Base-by-base conservation (phyloP, 2,329 filamentous ascomycete genomes). In the Neodidymelliopsis sp. region DNA sequence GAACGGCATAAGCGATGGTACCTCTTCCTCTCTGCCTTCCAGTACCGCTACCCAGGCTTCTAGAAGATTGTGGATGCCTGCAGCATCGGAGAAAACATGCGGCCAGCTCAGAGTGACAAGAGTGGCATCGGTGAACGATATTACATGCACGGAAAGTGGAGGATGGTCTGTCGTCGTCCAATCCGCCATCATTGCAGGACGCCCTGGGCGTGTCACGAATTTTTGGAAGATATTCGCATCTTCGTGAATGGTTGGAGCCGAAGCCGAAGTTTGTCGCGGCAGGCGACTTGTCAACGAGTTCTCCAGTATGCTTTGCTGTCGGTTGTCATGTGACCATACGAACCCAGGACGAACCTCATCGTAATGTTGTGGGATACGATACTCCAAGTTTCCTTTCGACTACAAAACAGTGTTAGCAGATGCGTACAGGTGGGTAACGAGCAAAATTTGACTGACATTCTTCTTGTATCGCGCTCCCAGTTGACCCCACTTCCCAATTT, bases 81-180 rank as follows among this genome's bases (percentile, higher is more conserved):
- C 50, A 0, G 54, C 62, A 39, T 68, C 63, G 2, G 65, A 39
- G 4, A 63, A 29, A 3, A 53, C 54, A 22, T 68, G 65, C 6
- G 56, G 52, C 57, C 57, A 68, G 18, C 50, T 58, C 3, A 66
- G n/a, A 3, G 55, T 59, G 9, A 66, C 42, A 5, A 67, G 15
- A 2, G 63, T 66, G 4, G 57, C 57, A 30, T 68, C 62, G 2
- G 38, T 38, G 33, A 68, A 69, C 2, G 33, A 36, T n/a, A 20
- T 16, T 6, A 38, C 13, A 13, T 31, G 15, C 16, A 31, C 40
- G 7, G 31, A 29, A 4, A 35, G 24, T 3, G 23, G 31, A 8
- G 19, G 18, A 15, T 30, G n/a, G 31, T 29, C 18, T 29, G 24
- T 13, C 19, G 23, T 31, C 2, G 15, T 29, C 24, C 24, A 24